A percentile compares a stretch with the other conserved stretches of the same genome.
Evolutionary conservation across 768 basidiomycete genomes (phyloP).

Genomic region (Lentinula sp.): DNA sequence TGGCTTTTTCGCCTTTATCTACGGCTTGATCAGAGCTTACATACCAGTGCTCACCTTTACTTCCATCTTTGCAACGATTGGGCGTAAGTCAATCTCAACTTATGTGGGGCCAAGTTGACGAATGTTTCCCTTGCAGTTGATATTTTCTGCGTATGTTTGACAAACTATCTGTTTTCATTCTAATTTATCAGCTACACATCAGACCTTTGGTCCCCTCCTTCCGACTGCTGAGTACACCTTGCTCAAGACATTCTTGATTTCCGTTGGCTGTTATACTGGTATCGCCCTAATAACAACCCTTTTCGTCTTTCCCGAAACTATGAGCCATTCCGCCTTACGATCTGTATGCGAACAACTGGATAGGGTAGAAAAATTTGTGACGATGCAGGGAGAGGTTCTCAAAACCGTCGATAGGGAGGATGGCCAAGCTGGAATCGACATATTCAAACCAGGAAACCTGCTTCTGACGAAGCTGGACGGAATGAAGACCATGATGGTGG

Average conservation of each 20-base stretch:
- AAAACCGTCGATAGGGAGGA: conserved; percentile 13
- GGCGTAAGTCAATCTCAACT: conserved; percentile 12
- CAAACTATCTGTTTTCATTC: background rate
- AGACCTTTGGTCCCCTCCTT: conserved; percentile 45
- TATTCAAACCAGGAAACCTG: background rate
- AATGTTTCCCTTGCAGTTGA: conserved; percentile 18
- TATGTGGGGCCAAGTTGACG: background rate
- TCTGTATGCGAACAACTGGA: conserved; percentile 22
- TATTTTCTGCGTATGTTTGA: conserved; percentile 16
- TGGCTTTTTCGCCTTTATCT: conserved; percentile 34
- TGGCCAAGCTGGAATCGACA: conserved; percentile 6
- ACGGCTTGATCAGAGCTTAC: conserved; percentile 41
- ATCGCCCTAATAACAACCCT: conserved; percentile 38
- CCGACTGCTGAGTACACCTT: conserved; percentile 39
- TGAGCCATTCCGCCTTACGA: conserved; percentile 34
- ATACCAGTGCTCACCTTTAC: conserved; percentile 38
- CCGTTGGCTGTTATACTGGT: conserved; percentile 40
- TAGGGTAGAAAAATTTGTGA: conserved; percentile 21
- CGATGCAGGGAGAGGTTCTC: conserved; percentile 23
- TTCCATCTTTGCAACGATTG: conserved; percentile 42
- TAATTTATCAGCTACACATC: background rate
- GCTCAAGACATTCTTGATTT: conserved; percentile 34
- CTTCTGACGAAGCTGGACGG: conserved; percentile 15
- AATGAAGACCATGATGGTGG: conserved; percentile 16
- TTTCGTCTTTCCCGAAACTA: conserved; percentile 47